A percentile compares a stretch with the other conserved stretches of the same genome.
Evolutionary conservation across 2,329 filamentous ascomycete genomes (phyloP).

Genomic region (Alternaria burnsii): DNA sequence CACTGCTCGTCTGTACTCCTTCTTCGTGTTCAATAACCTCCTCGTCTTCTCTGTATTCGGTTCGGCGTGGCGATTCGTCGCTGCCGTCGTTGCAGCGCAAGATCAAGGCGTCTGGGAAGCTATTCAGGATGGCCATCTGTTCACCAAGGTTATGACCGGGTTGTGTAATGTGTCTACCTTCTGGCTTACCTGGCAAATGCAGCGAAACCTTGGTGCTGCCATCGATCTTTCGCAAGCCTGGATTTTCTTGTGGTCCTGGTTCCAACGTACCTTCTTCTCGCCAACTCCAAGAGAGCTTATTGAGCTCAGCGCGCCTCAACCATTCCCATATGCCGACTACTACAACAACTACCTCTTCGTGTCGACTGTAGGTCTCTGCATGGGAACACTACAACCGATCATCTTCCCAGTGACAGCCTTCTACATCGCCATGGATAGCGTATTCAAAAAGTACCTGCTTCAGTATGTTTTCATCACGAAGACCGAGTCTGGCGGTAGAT

Average conservation of each 20-base stretch:
- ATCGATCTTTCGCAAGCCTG: slow-evolving; percentile 88
- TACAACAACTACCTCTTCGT: slow-evolving; percentile 99
- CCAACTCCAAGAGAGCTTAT: slow-evolving; percentile 92
- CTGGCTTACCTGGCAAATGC: slow-evolving; percentile 88
- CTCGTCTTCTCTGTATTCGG: slow-evolving; percentile 93
- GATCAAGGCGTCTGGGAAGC: slow-evolving; percentile 69
- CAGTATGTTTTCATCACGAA: slow-evolving; percentile 90
- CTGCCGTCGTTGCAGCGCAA: slow-evolving; percentile 67
- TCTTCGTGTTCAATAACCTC: slow-evolving; percentile 97
- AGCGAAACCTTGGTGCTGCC: slow-evolving; percentile 83
- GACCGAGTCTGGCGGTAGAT: slow-evolving; percentile 90
- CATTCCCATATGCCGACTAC: slow-evolving; percentile 94
- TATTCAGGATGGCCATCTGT: slow-evolving; percentile 71
- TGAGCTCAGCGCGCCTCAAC: slow-evolving; percentile 87
- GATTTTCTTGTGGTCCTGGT: slow-evolving; percentile 80
- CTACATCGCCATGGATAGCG: slow-evolving; percentile 86
- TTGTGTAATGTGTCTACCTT: slow-evolving; percentile 86
- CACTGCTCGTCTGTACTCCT: slow-evolving; percentile 87
- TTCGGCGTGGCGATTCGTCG: slow-evolving; percentile 79
- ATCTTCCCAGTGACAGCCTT: slow-evolving; percentile 85
- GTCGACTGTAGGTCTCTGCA: slow-evolving; percentile 83
- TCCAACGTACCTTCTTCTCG: slow-evolving; percentile 79
- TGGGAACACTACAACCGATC: slow-evolving; percentile 84
- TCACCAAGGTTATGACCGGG: slow-evolving; percentile 71
- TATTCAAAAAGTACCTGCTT: slow-evolving; percentile 92